These are phyloP conservation scores for Vigna unguiculata DNA, from an alignment of 306 rosid genomes.

Conservation along the genomic window DNA sequence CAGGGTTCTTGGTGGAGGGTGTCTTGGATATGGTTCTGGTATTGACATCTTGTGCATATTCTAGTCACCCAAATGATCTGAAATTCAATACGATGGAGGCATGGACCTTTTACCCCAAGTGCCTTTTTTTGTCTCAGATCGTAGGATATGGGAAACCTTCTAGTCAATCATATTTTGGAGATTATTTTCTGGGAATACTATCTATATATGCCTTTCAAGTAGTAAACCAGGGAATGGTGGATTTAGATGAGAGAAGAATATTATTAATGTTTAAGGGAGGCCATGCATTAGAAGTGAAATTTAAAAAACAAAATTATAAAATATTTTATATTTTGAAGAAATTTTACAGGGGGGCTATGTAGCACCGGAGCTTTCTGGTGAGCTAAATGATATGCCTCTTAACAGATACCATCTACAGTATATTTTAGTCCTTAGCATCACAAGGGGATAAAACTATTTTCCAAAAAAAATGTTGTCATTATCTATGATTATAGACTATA, in stretches of 20 bases:
- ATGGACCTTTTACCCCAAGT: not conserved
- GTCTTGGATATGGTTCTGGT: conserved; percentile 17
- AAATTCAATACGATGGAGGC: not conserved
- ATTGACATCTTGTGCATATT: conserved; percentile 12
- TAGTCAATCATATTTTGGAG: not conserved
- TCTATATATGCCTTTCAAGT: not conserved
- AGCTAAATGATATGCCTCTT: conserved; percentile 22
- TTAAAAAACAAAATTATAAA: no score
- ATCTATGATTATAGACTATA: not conserved
- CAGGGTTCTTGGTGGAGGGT: conserved; percentile 6
- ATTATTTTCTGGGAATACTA: not conserved
- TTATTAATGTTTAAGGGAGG: not conserved
- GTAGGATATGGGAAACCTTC: not conserved
- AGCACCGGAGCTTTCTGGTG: not conserved
- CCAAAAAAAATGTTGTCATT: no score
- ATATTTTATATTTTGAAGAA: not conserved
- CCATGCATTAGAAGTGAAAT: not conserved
- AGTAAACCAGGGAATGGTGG: not conserved
- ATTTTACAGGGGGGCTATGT: not conserved
- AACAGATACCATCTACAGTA: conserved; percentile 6
- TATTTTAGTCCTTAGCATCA: not conserved
- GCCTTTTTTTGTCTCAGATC: not conserved
- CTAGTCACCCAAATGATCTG: not conserved
- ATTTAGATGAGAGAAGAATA: no score
- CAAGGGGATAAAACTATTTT: not conserved